These are phyloP conservation scores for Aureobasidium sp. DNA, from an alignment of 2,329 filamentous ascomycete species.

Conservation along the genomic window DNA sequence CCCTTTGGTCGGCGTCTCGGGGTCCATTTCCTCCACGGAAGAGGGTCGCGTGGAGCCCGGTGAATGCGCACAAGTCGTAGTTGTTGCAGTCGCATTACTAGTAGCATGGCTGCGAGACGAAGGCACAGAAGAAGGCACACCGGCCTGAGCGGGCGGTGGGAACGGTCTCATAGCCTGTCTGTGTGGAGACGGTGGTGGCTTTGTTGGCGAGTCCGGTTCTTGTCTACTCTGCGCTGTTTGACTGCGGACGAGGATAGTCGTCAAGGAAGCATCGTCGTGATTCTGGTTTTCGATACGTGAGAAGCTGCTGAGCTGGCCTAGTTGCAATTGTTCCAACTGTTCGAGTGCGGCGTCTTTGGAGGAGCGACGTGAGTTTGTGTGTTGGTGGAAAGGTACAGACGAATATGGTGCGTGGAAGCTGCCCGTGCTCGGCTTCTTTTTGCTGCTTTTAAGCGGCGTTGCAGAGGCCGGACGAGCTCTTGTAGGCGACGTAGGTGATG, in stretches of 20 bases:
- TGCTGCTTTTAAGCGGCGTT: constrained; percentile 4
- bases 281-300: constrained; percentile 27
- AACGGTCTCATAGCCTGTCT: not conserved
- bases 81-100: constrained; percentile 22
- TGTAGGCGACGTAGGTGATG: not conserved
- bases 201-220: constrained; percentile 2
- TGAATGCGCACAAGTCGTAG: constrained; percentile 21
- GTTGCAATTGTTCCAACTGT: constrained; percentile 22
- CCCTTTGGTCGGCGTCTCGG: constrained; percentile 18
- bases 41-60: constrained; percentile 25
- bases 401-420: constrained; percentile 8
- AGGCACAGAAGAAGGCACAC: constrained; percentile 19
- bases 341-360: constrained; percentile 30
- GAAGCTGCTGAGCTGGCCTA: constrained; percentile 13
- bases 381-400: constrained; percentile 17
- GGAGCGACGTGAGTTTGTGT: constrained; percentile 22
- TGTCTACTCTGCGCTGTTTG: constrained; percentile 11
- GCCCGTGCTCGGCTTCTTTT: not conserved
- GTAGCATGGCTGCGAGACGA: constrained; percentile 26
- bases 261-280: constrained; percentile 22
- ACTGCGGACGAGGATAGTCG: constrained; percentile 16
- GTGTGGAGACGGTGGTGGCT: not conserved
- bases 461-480: constrained; percentile 1
- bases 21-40: constrained; percentile 23
- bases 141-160: not conserved